Percentiles rank a stretch among this genome's conserved stretches.
Conservation (phyloP, 129 eudicot genomes). For the Artemisia annua region DNA sequence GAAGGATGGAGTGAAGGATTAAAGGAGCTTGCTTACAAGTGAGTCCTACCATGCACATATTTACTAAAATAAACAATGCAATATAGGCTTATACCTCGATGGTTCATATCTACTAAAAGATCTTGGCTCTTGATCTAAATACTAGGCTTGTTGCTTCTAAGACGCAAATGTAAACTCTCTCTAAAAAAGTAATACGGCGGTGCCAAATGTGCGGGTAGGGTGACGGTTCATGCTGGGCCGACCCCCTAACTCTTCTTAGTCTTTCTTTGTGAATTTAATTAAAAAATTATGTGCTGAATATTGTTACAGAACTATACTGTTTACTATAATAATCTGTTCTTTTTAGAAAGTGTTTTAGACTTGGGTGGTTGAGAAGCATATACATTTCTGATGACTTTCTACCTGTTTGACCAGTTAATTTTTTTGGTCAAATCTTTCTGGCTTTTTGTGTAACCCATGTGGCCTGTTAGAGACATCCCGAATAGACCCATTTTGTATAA, state of each 20-base stretch:
- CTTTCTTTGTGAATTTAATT: background rate
- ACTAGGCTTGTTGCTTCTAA: background rate
- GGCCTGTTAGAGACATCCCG: background rate
- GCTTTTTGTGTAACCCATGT: background rate
- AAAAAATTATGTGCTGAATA: background rate
- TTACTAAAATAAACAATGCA: background rate
- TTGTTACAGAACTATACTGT: background rate
- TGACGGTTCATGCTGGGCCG: background rate
- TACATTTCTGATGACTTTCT: background rate
- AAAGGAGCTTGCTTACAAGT: conserved; percentile 94
- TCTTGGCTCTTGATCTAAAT: background rate
- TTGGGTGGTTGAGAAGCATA: no score
- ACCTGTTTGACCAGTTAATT: background rate
- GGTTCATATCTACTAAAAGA: background rate
- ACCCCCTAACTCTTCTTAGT: background rate
- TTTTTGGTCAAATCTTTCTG: background rate
- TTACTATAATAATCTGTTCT: background rate
- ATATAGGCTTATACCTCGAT: background rate
- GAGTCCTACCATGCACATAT: conserved; percentile 34
- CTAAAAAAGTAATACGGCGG: background rate
- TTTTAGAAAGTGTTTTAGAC: background rate
- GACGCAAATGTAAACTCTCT: background rate
- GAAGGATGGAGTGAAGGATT: conserved; percentile 91
- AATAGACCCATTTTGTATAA: background rate
- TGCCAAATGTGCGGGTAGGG: background rate